Evolutionary conservation across 768 basidiomycete genomes (phyloP), one percentile per base, ranked within the genome.

Genomic region (Asterophora lycoperdoides): DNA sequence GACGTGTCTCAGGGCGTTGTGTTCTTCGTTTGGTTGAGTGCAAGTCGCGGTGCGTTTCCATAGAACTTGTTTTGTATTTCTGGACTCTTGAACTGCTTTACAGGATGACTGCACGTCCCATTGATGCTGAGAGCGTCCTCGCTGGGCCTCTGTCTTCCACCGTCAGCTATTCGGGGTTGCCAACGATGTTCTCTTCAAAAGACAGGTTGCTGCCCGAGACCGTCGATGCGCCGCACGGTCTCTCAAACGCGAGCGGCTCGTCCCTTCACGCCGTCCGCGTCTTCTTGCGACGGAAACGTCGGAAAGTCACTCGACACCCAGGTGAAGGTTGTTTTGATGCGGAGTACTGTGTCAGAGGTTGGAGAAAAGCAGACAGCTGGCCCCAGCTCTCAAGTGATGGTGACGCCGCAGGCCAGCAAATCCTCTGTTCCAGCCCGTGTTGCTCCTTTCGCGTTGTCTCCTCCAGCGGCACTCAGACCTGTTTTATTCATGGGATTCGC

Each of bases 81-180:
- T 15, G 42, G 23, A 13, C 26, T 39, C 11, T 5, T 35, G 29
- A n/a, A 39, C 26, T 5, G 11, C 2, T 9, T 56, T 48, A 26
- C 60, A 87, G 85, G 77, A 87, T 89, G 86, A 83, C 76, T 84
- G 80, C 72, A 74, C 70, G 70, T 68, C 66, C 62, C 70, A 81
- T 86, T 82, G 78, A 90, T 89, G 87, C 79, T 87, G 70, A 81
- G 81, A 81, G 85, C 79, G 80, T 85, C 84, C 79, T 82, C 79
- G 75, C 77, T 76, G 78, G 82, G 81, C 79, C 76, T 79, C 74
- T 72, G 66, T 72, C 66, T 70, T 65, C 63, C 61, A 60, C 67
- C 64, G 56, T 65, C 67, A 55, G 65, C 68, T 63, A 63, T 61
- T 57, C 59, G 64, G 60, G 60, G 56, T 60, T 56, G 60, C 43